phyloP scores from a whole-genome alignment of 331 rosid genomes.

The Quercus tomentella region DNA sequence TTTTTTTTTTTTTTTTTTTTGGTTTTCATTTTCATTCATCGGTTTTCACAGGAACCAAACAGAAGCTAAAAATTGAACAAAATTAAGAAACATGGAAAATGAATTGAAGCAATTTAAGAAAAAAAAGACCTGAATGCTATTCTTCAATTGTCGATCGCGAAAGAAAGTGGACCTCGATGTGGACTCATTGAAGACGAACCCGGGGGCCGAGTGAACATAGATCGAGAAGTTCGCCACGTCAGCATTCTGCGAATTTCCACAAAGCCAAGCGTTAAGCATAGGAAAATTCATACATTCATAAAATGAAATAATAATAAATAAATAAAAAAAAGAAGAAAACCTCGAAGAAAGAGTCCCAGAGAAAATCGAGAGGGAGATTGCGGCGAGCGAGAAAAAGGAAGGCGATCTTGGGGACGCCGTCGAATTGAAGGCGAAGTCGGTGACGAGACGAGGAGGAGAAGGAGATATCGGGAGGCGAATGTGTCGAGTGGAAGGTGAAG shows the following conservation, averaged over 20 bases:
- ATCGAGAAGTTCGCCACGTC: slow-evolving; percentile 63
- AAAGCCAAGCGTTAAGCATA: not conserved
- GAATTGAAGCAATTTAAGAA: no score
- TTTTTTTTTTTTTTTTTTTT: not conserved
- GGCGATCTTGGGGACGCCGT: slow-evolving; percentile 78
- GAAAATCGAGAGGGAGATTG: slow-evolving; percentile 83
- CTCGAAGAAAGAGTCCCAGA: slow-evolving; percentile 89
- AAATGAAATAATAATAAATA: not conserved
- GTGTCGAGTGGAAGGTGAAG: slow-evolving; percentile 49
- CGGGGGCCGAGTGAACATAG: slow-evolving; percentile 85
- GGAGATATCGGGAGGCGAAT: slow-evolving; percentile 31
- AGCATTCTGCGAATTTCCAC: slow-evolving; percentile 40
- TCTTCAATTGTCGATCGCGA: slow-evolving; percentile 61
- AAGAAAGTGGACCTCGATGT: slow-evolving; percentile 74
- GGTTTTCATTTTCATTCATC: not conserved
- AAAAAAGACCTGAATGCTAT: slow-evolving; percentile 67
- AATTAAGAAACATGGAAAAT: not conserved
- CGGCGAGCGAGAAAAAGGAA: slow-evolving; percentile 83
- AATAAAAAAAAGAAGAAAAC: slow-evolving; percentile 8
- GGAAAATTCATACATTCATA: not conserved
- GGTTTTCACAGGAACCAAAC: slow-evolving; percentile 11
- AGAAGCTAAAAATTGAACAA: not conserved
- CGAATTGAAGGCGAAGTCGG: slow-evolving; percentile 30
- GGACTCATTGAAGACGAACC: slow-evolving; percentile 70
- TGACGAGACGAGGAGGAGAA: slow-evolving; percentile 16